Percentiles rank a stretch among this genome's conserved stretches.
These are phyloP conservation scores for Erysiphe neolycopersici DNA, from an alignment of 2,329 filamentous ascomycete genomes.

Conservation along the genomic window DNA sequence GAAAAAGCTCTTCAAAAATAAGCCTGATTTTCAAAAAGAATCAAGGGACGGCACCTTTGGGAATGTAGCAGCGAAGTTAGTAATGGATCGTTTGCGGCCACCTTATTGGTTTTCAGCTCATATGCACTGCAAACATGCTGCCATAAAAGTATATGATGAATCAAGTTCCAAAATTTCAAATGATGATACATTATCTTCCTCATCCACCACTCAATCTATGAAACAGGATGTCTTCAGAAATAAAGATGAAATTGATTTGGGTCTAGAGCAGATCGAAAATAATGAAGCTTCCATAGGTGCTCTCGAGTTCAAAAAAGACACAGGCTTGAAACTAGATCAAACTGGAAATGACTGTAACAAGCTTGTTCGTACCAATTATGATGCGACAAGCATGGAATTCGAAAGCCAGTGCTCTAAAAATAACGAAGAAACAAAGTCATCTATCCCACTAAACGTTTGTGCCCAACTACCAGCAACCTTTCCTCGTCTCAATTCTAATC, in stretches of 20 bases:
- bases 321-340: neutral
- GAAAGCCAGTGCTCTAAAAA: neutral
- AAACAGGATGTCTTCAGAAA: constrained; percentile 18
- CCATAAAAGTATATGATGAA: constrained; percentile 28
- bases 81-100: constrained; percentile 60
- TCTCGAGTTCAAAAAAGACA: neutral
- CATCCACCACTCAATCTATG: neutral
- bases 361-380: neutral
- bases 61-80: constrained; percentile 49
- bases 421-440: constrained; percentile 1
- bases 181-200: neutral
- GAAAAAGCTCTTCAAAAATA: constrained; percentile 39
- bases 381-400: neutral
- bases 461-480: constrained; percentile 58
- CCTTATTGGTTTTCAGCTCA: constrained; percentile 85
- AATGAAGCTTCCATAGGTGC: too few species aligned
- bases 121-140: constrained; percentile 68
- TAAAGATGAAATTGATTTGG: constrained; percentile 44
- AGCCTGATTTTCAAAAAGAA: constrained; percentile 50
- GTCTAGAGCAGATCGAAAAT: constrained; percentile 26
- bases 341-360: neutral
- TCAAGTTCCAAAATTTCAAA: neutral
- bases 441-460: constrained; percentile 36
- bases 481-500: constrained; percentile 16
- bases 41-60: constrained; percentile 51